Conservation (phyloP, 306 rosid species). For the Fagus sylvatica region DNA sequence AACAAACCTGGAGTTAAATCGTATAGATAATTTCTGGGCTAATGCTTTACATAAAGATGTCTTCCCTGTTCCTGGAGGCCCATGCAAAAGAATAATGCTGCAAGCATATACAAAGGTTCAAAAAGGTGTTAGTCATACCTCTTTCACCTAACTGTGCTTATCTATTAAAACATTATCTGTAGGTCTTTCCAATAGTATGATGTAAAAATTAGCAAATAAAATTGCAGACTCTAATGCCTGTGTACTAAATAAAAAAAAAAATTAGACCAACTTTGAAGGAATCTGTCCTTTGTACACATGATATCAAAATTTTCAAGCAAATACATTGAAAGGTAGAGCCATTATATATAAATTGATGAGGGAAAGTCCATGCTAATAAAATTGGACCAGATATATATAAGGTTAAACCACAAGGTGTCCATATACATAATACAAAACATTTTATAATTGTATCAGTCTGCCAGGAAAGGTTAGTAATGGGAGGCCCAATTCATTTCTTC, state of each 20-base stretch:
- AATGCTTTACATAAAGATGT: constrained; percentile 95
- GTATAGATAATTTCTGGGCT: constrained; percentile 88
- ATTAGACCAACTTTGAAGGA: constrained; percentile 5
- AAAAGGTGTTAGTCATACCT: constrained; percentile 17
- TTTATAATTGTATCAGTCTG: neutral
- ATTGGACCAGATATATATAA: neutral
- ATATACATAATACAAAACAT: neutral
- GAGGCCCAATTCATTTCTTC: neutral
- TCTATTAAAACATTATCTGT: neutral
- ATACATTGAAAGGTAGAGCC: neutral
- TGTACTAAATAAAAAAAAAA: constrained; percentile 5
- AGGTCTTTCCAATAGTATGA: neutral
- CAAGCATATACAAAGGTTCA: constrained; percentile 18
- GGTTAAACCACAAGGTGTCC: neutral
- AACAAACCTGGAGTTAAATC: constrained; percentile 72
- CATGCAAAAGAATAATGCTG: constrained; percentile 89
- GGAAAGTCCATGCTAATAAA: neutral
- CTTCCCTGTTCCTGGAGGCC: constrained; percentile 97
- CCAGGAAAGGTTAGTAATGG: neutral
- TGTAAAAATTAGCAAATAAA: neutral
- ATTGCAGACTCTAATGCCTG: neutral
- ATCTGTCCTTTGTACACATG: neutral
- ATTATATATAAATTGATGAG: neutral
- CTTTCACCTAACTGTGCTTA: neutral
- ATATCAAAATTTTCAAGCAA: neutral